Conservation (phyloP, 306 rosid genomes). For the Malus sieversii region DNA sequence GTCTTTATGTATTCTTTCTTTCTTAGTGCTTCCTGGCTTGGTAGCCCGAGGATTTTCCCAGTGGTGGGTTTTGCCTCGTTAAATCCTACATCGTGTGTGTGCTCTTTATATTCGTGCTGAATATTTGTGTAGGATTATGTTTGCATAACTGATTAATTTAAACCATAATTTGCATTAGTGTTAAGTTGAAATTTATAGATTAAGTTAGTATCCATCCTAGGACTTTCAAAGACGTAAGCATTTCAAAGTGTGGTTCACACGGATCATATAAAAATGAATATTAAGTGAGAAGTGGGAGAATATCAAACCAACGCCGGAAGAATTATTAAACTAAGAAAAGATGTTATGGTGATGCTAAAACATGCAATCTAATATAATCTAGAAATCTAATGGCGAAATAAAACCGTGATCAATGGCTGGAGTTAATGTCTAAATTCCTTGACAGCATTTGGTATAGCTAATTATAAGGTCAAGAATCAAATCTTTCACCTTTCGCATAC, state of each 20-base stretch:
- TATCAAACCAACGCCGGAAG: neutral
- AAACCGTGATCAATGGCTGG: slow-evolving; percentile 28
- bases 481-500: slow-evolving; percentile 22
- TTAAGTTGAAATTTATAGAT: too few relatives aligned
- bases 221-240: neutral
- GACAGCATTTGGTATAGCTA: neutral
- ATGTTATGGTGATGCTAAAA: slow-evolving; percentile 26
- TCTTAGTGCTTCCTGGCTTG: too few relatives aligned
- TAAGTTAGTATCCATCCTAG: too few relatives aligned
- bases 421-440: slow-evolving; percentile 7
- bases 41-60: too few relatives aligned
- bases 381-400: slow-evolving; percentile 25
- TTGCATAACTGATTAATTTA: too few relatives aligned
- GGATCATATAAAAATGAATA: neutral
- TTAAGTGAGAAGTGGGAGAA: neutral
- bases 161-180: too few relatives aligned
- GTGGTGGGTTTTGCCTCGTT: too few relatives aligned
- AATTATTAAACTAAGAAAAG: neutral
- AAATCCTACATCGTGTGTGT: too few relatives aligned
- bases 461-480: slow-evolving; percentile 30
- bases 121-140: too few relatives aligned
- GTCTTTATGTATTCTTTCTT: too few relatives aligned
- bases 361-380: slow-evolving; percentile 20
- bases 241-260: neutral
- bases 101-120: too few relatives aligned